phyloP scores from a whole-genome alignment of 352 stramenopile species.

The Paralagenidium karlingii region DNA sequence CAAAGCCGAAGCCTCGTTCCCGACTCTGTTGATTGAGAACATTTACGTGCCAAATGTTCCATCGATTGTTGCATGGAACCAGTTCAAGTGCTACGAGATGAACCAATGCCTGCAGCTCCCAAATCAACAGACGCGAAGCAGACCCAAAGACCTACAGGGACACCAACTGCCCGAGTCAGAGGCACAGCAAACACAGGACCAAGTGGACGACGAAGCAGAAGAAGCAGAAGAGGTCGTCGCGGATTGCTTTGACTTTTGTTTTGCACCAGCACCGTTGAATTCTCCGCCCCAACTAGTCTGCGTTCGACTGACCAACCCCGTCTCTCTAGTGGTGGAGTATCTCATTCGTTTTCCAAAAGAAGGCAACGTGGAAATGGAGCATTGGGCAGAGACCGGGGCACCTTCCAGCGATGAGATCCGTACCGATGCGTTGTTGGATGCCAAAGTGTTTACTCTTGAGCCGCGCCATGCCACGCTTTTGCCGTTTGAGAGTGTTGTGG shows the following conservation, averaged over 20 bases:
- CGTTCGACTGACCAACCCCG: conserved; percentile 80
- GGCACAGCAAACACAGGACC: too few species aligned
- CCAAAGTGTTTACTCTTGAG: conserved; percentile 49
- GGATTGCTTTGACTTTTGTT: conserved; percentile 26
- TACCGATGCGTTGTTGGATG: conserved; percentile 71
- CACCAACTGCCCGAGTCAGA: background rate
- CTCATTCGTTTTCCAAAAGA: conserved; percentile 84
- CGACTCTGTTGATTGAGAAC: conserved; percentile 75
- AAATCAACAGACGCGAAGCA: background rate
- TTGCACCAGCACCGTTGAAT: conserved; percentile 55
- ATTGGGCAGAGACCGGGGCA: conserved; percentile 84
- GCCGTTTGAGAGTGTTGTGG: conserved; percentile 39
- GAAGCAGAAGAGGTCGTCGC: too few species aligned
- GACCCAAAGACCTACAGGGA: background rate
- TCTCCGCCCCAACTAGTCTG: conserved; percentile 42
- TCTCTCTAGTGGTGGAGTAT: conserved; percentile 73
- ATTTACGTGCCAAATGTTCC: conserved; percentile 43
- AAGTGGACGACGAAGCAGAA: conserved; percentile 6
- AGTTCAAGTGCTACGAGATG: conserved; percentile 64
- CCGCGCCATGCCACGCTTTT: conserved; percentile 40
- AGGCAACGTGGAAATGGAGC: conserved; percentile 86
- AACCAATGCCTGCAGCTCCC: conserved; percentile 36
- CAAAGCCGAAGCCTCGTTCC: conserved; percentile 71
- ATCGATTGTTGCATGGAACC: conserved; percentile 41
- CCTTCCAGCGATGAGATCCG: conserved; percentile 68